Evolutionary conservation across 1,284 basidiomycete species (phyloP).

Genomic region (Psilocybe mexicana): DNA sequence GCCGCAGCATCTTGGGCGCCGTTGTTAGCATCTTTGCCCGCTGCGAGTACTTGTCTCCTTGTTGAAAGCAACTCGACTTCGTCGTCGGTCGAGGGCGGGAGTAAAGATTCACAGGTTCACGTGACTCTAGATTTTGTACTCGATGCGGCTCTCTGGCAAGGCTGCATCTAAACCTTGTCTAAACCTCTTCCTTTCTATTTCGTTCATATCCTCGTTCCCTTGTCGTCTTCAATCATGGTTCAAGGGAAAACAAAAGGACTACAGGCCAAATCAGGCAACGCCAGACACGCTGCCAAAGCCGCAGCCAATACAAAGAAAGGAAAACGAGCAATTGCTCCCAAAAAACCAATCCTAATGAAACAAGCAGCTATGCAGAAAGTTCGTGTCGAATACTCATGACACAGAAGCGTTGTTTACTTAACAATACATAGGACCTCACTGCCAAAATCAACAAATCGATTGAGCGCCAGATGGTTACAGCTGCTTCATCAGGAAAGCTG

Average conservation of each 20-base stretch:
- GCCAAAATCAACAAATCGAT: conserved; percentile 89
- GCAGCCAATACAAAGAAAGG: conserved; percentile 75
- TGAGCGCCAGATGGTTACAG: conserved; percentile 85
- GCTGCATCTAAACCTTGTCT: neutral
- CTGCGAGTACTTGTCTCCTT: conserved; percentile 19
- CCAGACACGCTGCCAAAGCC: conserved; percentile 60
- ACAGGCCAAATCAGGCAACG: conserved; percentile 49
- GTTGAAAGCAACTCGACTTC: conserved; percentile 20
- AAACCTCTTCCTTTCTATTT: neutral
- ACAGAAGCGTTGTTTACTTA: neutral
- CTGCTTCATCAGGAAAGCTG: conserved; percentile 83
- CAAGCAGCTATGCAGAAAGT: conserved; percentile 73
- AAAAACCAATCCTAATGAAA: conserved; percentile 68
- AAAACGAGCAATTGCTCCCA: conserved; percentile 67
- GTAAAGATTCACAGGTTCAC: conserved; percentile 28
- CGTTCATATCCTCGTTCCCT: neutral
- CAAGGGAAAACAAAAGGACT: conserved; percentile 73
- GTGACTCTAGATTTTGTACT: conserved; percentile 23
- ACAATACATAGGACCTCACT: conserved; percentile 61
- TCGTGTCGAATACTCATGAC: neutral
- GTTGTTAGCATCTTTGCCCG: conserved; percentile 45
- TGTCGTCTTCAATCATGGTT: conserved; percentile 34
- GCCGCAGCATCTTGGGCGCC: conserved; percentile 45
- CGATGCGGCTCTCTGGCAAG: neutral
- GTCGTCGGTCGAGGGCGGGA: conserved; percentile 37